Evolutionary conservation across 225 moss, liverwort and hornwort genomes (phyloP), one percentile per base, ranked within the genome.

Genomic region (Bryum argenteum): DNA sequence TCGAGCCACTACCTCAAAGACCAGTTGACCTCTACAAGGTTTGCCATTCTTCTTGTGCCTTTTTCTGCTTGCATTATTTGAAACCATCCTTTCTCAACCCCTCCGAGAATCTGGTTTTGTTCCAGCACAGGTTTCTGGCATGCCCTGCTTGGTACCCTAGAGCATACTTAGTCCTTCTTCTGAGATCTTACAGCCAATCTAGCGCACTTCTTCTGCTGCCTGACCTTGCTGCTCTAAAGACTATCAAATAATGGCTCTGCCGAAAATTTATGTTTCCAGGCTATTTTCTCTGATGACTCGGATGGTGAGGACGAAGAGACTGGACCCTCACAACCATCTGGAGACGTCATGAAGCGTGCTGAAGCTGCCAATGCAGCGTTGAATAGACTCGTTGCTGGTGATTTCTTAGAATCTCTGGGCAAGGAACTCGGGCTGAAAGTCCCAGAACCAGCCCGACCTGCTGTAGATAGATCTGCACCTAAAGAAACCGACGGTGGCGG

Each of bases 1-100:
- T 83, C 21, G 75, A 84, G 47, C 62, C 73, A 57, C 85, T 89
- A 66, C 76, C 82, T 54, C 83, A 89, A 76, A 78, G 79, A 77
- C 81, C 92, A 26, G 91, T 92, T 77, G 94, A 98, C 65, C 89
- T 98, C 6, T 98, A 91, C 70, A 98, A 98, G 94, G 95, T 95
- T 13, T 67, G 18, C 28, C 20, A 40, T 45, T 66, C 54, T 20
- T 17, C 51, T 57, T 58, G 8, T 28, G 15, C 54, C 15, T 43
- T 66, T 56, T 69, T 67, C 70, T 66, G 20, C 22, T 42, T 40
- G 50, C 48, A 23, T 26, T 26, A 26, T 2, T 26, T 26, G 26
- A 4, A 26, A 26, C 26, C 4, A 59, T 19, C 33, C 23, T 23
- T 59, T 52, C 48, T 55, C 24, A 22, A 47, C 45, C 67, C 45